A percentile compares a stretch with the other conserved stretches of the same genome.
Evolutionary conservation across 306 rosid species (phyloP).

Genomic region (Dryas alaskensis): DNA sequence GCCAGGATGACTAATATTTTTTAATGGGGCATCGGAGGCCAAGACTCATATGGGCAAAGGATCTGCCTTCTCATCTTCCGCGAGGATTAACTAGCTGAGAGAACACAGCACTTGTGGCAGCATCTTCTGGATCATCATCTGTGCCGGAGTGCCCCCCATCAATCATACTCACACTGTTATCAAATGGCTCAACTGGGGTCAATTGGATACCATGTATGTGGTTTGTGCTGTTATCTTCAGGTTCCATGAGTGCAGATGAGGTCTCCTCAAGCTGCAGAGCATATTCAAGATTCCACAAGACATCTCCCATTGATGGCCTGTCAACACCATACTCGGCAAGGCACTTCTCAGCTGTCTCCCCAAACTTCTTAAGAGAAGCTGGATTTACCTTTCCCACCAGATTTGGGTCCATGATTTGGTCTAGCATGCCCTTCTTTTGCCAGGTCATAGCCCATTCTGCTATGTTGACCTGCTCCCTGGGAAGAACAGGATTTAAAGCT

Average conservation of each 20-base stretch:
- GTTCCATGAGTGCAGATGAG: conserved; percentile 74
- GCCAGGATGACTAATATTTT: conserved; percentile 35
- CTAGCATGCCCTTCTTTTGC: conserved; percentile 97
- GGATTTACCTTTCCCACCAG: conserved; percentile 78
- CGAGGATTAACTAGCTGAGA: conserved; percentile 94
- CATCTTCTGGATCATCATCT: conserved; percentile 70
- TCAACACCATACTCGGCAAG: conserved; percentile 88
- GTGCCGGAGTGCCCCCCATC: conserved; percentile 55
- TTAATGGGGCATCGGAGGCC: conserved; percentile 19
- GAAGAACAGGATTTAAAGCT: conserved; percentile 93
- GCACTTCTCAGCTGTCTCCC: conserved; percentile 96
- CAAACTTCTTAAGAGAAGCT: conserved; percentile 88
- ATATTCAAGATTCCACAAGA: conserved; percentile 90
- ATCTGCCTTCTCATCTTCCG: conserved; percentile 59
- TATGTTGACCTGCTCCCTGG: conserved; percentile 91
- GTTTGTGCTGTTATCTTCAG: conserved; percentile 92
- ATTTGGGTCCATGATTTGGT: conserved; percentile 87
- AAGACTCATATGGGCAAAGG: conserved; percentile 27
- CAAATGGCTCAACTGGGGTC: conserved; percentile 69
- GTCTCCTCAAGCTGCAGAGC: conserved; percentile 94
- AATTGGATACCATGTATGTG: conserved; percentile 83
- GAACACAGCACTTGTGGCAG: conserved; percentile 87
- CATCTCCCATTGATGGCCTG: conserved; percentile 98
- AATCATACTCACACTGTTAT: conserved; percentile 74
- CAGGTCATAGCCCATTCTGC: conserved; percentile 98